A percentile compares a stretch with the other conserved stretches of the same genome.
Conservation (phyloP, 2,329 filamentous ascomycete genomes). For the Stylonectria norvegica region DNA sequence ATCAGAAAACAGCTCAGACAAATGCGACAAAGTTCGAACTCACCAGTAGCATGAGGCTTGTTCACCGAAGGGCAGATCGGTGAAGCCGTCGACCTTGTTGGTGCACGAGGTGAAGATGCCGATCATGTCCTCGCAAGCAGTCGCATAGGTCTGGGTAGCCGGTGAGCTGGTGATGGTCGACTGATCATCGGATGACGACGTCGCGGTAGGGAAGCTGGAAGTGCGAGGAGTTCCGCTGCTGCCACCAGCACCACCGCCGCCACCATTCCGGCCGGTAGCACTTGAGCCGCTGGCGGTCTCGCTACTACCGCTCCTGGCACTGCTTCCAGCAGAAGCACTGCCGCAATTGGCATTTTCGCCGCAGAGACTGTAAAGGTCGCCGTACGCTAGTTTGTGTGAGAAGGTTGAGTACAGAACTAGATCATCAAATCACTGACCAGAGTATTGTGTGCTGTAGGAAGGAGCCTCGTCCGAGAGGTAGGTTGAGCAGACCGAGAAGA, state of each 20-base stretch:
- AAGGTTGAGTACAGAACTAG: conserved; percentile 18
- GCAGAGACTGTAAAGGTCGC: conserved; percentile 25
- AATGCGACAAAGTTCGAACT: too few species aligned
- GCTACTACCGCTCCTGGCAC: not conserved
- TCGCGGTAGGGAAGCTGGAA: not conserved
- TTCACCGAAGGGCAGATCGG: conserved; percentile 20
- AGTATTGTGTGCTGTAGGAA: conserved; percentile 18
- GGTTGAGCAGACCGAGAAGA: conserved; percentile 29
- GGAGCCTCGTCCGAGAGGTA: conserved; percentile 26
- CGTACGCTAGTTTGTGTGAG: conserved; percentile 28
- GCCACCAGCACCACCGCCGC: not conserved
- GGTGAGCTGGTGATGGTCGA: conserved; percentile 13
- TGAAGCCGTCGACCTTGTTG: conserved; percentile 22
- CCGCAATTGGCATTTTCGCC: conserved; percentile 11
- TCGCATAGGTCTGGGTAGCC: conserved; percentile 18
- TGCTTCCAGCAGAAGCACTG: conserved; percentile 4
- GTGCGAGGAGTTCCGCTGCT: not conserved
- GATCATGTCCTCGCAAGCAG: conserved; percentile 28
- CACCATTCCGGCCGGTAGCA: not conserved
- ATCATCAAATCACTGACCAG: conserved; percentile 21
- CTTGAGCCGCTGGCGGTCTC: not conserved
- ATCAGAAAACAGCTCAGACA: too few species aligned
- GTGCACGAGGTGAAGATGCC: conserved; percentile 27
- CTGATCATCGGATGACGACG: conserved; percentile 4
- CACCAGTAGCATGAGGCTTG: conserved; percentile 35